A percentile compares a stretch with the other conserved stretches of the same genome.
Conservation (phyloP, 2,329 filamentous ascomycete genomes). For the Sclerotinia glacialis region DNA sequence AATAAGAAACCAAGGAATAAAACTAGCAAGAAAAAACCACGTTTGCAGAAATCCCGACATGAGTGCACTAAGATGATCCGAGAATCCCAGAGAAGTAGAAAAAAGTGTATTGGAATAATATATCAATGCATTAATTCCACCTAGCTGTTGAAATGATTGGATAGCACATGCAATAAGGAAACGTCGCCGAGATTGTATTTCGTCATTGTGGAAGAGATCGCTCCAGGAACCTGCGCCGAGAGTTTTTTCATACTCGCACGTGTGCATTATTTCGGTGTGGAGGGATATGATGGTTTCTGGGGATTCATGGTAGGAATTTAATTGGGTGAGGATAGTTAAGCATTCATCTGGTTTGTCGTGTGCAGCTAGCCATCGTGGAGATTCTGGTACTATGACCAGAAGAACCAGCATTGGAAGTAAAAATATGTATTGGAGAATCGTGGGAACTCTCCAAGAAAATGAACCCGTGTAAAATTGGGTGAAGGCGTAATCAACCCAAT, state of each 20-base stretch:
- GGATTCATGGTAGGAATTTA: slow-evolving; percentile 43
- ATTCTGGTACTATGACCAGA: slow-evolving; percentile 52
- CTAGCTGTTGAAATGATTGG: slow-evolving; percentile 52
- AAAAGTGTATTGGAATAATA: slow-evolving; percentile 48
- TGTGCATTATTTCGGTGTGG: slow-evolving; percentile 39
- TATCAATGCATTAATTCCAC: slow-evolving; percentile 44
- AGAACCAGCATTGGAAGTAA: slow-evolving; percentile 46
- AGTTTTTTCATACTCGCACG: slow-evolving; percentile 39
- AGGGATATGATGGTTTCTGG: slow-evolving; percentile 32
- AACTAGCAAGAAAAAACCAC: slow-evolving; percentile 45
- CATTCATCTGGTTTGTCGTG: slow-evolving; percentile 45
- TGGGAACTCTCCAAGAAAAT: slow-evolving; percentile 58
- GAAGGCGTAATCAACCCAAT: slow-evolving; percentile 60
- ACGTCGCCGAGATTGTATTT: slow-evolving; percentile 47
- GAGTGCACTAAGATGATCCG: slow-evolving; percentile 46
- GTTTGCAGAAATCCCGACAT: slow-evolving; percentile 54
- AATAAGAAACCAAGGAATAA: slow-evolving; percentile 44
- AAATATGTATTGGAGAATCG: slow-evolving; percentile 46
- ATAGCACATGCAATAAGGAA: slow-evolving; percentile 50
- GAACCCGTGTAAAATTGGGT: slow-evolving; percentile 48
- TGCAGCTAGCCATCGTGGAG: slow-evolving; percentile 46
- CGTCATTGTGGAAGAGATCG: slow-evolving; percentile 31
- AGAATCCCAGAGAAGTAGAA: slow-evolving; percentile 45
- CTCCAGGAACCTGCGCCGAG: slow-evolving; percentile 39
- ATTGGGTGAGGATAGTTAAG: slow-evolving; percentile 47